Conservation (phyloP, 495 filamentous ascomycete genomes). For the Penicillium pulvis region DNA sequence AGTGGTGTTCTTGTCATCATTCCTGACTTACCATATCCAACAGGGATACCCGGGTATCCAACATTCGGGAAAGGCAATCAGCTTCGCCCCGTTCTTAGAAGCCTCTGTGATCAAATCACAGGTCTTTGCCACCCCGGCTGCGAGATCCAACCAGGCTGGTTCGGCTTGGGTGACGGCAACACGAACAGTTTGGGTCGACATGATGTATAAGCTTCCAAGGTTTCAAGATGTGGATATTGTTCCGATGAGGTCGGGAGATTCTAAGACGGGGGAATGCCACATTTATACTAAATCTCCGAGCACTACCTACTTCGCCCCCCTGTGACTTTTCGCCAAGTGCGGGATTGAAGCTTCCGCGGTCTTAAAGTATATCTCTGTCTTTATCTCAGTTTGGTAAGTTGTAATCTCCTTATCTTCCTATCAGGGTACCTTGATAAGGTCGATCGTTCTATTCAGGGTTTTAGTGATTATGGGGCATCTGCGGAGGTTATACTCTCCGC, state of each 20-base stretch:
- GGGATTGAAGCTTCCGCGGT: not conserved
- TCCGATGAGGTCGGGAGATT: not conserved
- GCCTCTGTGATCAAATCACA: conserved; percentile 54
- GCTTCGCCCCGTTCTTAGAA: conserved; percentile 46
- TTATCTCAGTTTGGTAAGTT: not conserved
- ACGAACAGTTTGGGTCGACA: conserved; percentile 17
- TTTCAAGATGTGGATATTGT: not conserved
- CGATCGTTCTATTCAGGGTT: too few species aligned
- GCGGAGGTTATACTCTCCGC: not conserved
- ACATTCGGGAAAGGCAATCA: conserved; percentile 50
- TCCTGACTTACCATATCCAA: conserved; percentile 50
- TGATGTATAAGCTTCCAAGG: not conserved
- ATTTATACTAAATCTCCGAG: too few species aligned
- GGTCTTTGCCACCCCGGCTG: conserved; percentile 50
- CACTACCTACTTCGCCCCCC: too few species aligned
- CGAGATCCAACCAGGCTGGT: conserved; percentile 57
- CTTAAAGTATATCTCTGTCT: not conserved
- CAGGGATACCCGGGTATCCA: conserved; percentile 44
- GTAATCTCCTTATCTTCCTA: not conserved
- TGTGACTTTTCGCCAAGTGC: not conserved
- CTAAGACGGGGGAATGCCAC: not conserved
- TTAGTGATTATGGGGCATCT: not conserved
- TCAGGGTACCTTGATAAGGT: not conserved
- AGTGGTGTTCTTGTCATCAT: too few species aligned
- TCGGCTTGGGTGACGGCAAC: conserved; percentile 56